These are phyloP conservation scores for Funneliformis geosporum DNA, from an alignment of 192 early-diverging fungal genomes.

Conservation along the genomic window DNA sequence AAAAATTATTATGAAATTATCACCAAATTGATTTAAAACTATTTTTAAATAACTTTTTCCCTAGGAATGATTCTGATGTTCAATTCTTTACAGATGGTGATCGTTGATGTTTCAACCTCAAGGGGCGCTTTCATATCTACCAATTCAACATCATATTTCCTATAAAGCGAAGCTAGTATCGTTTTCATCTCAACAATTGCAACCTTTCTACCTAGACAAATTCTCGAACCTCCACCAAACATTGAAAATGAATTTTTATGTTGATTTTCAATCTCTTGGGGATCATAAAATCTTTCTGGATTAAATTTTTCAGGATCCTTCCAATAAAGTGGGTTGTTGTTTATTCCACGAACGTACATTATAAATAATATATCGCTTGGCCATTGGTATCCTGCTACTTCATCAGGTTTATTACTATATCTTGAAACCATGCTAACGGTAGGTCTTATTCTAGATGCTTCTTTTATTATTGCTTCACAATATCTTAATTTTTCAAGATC, in stretches of 20 bases:
- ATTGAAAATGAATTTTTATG: slow-evolving; percentile 9
- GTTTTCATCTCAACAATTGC: slow-evolving; percentile 2
- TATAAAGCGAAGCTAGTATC: neutral
- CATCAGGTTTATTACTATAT: neutral
- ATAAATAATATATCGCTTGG: neutral
- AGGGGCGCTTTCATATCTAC: slow-evolving; percentile 7
- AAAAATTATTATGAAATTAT: no score
- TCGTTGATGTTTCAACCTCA: neutral
- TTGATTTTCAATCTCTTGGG: neutral
- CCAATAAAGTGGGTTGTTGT: slow-evolving; percentile 15
- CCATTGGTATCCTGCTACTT: slow-evolving; percentile 3
- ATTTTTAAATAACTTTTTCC: neutral
- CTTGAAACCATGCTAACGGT: slow-evolving; percentile 9
- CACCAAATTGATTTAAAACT: no score
- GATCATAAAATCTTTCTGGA: neutral
- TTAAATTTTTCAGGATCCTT: slow-evolving; percentile 1
- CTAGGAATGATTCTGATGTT: slow-evolving; percentile 4
- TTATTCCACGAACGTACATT: slow-evolving; percentile 14
- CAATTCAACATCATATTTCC: slow-evolving; percentile 3
- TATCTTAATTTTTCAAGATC: slow-evolving; percentile 17
- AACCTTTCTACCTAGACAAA: slow-evolving; percentile 9
- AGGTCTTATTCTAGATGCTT: slow-evolving; percentile 13
- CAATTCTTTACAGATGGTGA: slow-evolving; percentile 4
- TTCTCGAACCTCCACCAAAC: slow-evolving; percentile 16
- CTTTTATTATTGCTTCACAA: slow-evolving; percentile 3